A percentile compares a stretch with the other conserved stretches of the same genome.
These are phyloP conservation scores for Metarhizium anisopliae DNA, from an alignment of 2,329 filamentous ascomycete species.

Conservation along the genomic window DNA sequence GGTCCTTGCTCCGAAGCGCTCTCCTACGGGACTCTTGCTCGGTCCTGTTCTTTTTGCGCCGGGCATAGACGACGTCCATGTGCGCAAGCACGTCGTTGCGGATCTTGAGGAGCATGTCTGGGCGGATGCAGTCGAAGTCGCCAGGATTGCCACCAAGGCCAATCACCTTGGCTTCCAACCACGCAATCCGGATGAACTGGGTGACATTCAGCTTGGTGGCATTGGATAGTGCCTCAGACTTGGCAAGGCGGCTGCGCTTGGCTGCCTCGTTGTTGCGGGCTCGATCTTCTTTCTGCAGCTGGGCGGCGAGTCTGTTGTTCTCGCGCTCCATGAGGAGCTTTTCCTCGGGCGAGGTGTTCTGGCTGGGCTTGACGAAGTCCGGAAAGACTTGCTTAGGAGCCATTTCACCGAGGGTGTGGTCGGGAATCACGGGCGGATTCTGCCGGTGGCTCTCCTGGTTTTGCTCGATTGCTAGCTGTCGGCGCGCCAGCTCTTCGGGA, in stretches of 20 bases:
- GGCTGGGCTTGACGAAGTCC: slow-evolving; percentile 6
- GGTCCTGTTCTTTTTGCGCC: slow-evolving; percentile 1
- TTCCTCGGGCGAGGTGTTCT: not conserved
- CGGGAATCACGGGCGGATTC: slow-evolving; percentile 20
- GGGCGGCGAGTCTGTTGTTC: slow-evolving; percentile 18
- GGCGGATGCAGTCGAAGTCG: slow-evolving; percentile 1
- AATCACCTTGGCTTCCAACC: slow-evolving; percentile 5
- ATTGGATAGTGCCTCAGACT: slow-evolving; percentile 8
- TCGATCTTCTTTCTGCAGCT: slow-evolving; percentile 17
- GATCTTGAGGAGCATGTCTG: not conserved
- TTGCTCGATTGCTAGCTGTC: slow-evolving; percentile 10
- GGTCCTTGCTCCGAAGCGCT: slow-evolving; percentile 2
- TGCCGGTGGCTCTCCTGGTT: slow-evolving; percentile 14
- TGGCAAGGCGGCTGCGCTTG: slow-evolving; percentile 22
- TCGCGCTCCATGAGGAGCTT: slow-evolving; percentile 9
- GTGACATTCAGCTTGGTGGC: slow-evolving; percentile 9
- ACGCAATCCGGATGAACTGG: slow-evolving; percentile 3
- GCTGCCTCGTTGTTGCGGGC: slow-evolving; percentile 29
- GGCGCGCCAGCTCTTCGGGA: slow-evolving; percentile 11
- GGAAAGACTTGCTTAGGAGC: slow-evolving; percentile 16
- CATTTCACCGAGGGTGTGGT: slow-evolving; percentile 15
- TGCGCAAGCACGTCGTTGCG: not conserved
- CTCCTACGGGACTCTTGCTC: not conserved
- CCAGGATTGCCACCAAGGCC: slow-evolving; percentile 3
- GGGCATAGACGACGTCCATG: not conserved